These are phyloP conservation scores for Naganishia randhawae DNA, from an alignment of 768 basidiomycete species.

Conservation along the genomic window DNA sequence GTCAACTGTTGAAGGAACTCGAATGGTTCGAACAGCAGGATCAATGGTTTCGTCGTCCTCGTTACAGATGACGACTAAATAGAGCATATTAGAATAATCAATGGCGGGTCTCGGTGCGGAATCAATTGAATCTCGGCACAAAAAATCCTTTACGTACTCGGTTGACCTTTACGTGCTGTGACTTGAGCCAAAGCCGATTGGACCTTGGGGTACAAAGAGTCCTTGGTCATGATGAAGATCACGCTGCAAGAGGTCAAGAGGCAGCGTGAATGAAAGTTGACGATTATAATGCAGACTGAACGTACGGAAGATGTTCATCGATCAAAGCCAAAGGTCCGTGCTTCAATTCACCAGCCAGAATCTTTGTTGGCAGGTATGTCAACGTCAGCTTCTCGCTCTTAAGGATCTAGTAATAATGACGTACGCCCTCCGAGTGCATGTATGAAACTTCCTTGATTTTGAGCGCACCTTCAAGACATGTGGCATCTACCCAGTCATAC, in stretches of 20 bases:
- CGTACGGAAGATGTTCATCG: constrained; percentile 87
- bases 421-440: constrained; percentile 55
- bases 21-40: constrained; percentile 73
- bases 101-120: not conserved
- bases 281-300: not conserved
- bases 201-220: constrained; percentile 96
- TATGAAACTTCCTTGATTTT: constrained; percentile 99
- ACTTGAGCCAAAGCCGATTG: constrained; percentile 95
- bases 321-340: constrained; percentile 96
- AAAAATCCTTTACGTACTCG: constrained; percentile 41
- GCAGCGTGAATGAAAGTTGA: not conserved
- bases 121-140: not conserved
- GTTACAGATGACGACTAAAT: constrained; percentile 87
- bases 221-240: constrained; percentile 99
- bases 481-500: constrained; percentile 64
- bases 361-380: constrained; percentile 54
- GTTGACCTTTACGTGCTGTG: constrained; percentile 89
- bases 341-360: constrained; percentile 97
- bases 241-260: constrained; percentile 50
- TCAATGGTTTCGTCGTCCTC: constrained; percentile 76
- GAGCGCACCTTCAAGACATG: constrained; percentile 93
- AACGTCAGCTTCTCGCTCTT: not conserved
- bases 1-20: constrained; percentile 90
- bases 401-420: constrained; percentile 23
- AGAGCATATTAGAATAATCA: not conserved